Evolutionary conservation across 345 rosid genomes (phyloP).

Genomic region (Raphanus raphanistrum): DNA sequence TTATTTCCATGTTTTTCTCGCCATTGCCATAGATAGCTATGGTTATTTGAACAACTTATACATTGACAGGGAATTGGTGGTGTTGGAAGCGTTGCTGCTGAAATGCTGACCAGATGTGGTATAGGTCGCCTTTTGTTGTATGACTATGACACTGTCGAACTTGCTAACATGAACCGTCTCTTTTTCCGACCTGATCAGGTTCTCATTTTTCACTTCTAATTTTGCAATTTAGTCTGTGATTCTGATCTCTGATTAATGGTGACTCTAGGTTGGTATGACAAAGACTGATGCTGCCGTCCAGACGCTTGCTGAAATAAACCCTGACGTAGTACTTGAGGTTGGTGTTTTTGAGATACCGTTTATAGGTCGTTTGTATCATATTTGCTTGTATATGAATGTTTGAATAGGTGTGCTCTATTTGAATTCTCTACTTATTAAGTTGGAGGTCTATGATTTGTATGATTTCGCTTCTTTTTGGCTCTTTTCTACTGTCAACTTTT

Average conservation of each 20-base stretch:
- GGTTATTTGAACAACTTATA: too few relatives aligned
- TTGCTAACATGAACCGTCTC: constrained; percentile 95
- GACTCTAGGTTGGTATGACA: constrained; percentile 83
- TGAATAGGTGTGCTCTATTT: background rate
- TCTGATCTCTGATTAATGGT: constrained; percentile 5
- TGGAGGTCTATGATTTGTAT: constrained; percentile 1
- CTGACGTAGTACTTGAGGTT: constrained; percentile 81
- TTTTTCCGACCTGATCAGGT: constrained; percentile 98
- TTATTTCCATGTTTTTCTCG: background rate
- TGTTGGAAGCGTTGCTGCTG: constrained; percentile 98
- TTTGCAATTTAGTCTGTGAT: background rate
- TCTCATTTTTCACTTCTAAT: background rate
- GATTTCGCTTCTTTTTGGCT: background rate
- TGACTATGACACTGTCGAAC: constrained; percentile 92
- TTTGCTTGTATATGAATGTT: too few relatives aligned
- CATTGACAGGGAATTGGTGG: constrained; percentile 84
- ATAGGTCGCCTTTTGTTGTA: constrained; percentile 92
- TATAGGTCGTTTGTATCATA: too few relatives aligned
- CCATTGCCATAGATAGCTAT: too few relatives aligned
- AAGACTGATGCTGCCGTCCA: constrained; percentile 99
- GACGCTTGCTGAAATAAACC: constrained; percentile 91
- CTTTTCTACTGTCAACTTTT: background rate
- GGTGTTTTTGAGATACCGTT: too few relatives aligned
- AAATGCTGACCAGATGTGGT: constrained; percentile 98
- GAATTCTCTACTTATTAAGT: background rate